phyloP scores from a whole-genome alignment of 1,139 yeast genomes.

The Suzukiozyma palmioleophila region DNA sequence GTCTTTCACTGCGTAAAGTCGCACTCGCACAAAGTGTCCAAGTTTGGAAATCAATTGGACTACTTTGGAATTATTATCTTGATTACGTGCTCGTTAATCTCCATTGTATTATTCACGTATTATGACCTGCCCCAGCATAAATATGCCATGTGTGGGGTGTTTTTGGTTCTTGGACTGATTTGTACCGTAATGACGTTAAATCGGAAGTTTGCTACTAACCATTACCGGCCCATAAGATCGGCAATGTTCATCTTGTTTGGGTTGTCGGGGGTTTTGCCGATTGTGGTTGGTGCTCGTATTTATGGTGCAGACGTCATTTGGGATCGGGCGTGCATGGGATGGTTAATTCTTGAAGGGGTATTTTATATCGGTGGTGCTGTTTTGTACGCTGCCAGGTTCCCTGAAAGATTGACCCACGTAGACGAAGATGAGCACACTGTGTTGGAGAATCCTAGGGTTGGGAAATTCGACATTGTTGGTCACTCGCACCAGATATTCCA shows the following conservation, averaged over 20 bases:
- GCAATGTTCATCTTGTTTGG: conserved; percentile 79
- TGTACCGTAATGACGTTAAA: conserved; percentile 66
- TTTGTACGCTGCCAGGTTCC: conserved; percentile 72
- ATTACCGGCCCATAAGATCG: conserved; percentile 76
- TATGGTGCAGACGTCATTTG: conserved; percentile 40
- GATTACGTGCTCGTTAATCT: conserved; percentile 70
- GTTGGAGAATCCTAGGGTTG: conserved; percentile 17
- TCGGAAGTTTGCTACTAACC: conserved; percentile 60
- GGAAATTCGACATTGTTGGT: conserved; percentile 64
- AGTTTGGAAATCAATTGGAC: conserved; percentile 75
- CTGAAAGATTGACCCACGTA: conserved; percentile 71
- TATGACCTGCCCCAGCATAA: conserved; percentile 44
- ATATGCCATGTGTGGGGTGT: conserved; percentile 42
- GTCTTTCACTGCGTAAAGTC: conserved; percentile 72
- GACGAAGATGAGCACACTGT: conserved; percentile 20
- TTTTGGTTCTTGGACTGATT: conserved; percentile 50
- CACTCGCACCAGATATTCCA: conserved; percentile 90
- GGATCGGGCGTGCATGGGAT: conserved; percentile 50
- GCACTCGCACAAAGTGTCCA: conserved; percentile 61
- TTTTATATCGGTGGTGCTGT: conserved; percentile 77
- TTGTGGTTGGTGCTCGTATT: conserved; percentile 43
- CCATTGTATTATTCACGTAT: conserved; percentile 66
- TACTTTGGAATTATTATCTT: conserved; percentile 81
- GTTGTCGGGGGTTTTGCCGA: conserved; percentile 70
- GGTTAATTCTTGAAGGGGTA: conserved; percentile 66